Base-by-base conservation (phyloP, 2,329 filamentous ascomycete species). In the Lizonia empirigonia region DNA sequence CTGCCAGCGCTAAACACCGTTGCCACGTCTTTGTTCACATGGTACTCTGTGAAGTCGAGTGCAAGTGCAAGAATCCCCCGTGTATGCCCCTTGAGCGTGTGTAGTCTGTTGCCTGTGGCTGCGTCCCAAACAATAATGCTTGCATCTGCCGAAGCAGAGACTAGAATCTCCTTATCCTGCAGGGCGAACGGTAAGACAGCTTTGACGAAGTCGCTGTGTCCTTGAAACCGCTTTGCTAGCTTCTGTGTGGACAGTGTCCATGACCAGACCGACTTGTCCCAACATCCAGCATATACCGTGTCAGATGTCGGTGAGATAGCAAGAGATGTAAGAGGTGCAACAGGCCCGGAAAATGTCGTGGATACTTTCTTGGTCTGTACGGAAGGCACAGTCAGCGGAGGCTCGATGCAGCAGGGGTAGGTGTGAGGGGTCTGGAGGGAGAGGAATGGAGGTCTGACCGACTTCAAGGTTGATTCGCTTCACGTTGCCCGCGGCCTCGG, bases 171-270 rank as follows among this genome's bases (percentile, higher is more conserved):
- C 53, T 82, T 84, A 22, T 81, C 85, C 13, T 79, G 77, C 5
- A 95, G 65, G 19, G 76, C 81, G 10, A 83, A 78, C 60, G 82
- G 85, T 12, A 88, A 75, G 3, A 97, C 77, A 4, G 88, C 81
- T 75, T 97, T 97, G 64, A 99, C 89, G 68, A 99, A 99, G 75
- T 99, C 94, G 1, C 83, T 80, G 72, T 97, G 93, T 4, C 91
- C 91, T 50, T 82, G 81, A 61, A 86, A 91, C 57, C 80, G 85
- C 55, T 77, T 80, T n/a, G 77, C 78, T 26, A 58, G 54, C 42
- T 65, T 64, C 15, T 63, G 59, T 15, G 64, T 63, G 15, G 80
- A 76, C 24, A 87, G 76, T 2, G 65, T 81, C 89, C 91, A 97
- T 24, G 88, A 89, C 86, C 91, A 96, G 50, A 97, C 82, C 16